phyloP scores from a whole-genome alignment of 2,329 filamentous ascomycete species.

The Fusarium equiseti region DNA sequence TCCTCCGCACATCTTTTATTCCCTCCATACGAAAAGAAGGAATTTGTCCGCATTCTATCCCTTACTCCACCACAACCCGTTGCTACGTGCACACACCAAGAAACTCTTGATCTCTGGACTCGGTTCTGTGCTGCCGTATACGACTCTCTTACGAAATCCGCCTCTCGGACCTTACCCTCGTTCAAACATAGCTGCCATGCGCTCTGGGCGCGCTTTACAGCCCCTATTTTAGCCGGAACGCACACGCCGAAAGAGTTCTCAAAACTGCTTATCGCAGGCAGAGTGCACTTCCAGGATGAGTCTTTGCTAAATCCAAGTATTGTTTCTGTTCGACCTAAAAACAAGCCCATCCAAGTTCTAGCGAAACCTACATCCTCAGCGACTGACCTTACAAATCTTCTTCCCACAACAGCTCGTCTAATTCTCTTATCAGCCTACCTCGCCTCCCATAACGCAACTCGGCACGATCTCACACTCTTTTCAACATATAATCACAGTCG shows the following conservation, averaged over 20 bases:
- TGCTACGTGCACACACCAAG: constrained; percentile 63
- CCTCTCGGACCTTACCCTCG: constrained; percentile 80
- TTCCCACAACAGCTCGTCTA: constrained; percentile 80
- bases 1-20: constrained; percentile 85
- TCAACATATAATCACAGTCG: constrained; percentile 74
- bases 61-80: constrained; percentile 59
- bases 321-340: constrained; percentile 51
- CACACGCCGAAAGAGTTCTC: constrained; percentile 85
- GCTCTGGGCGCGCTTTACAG: constrained; percentile 88
- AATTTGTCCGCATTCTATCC: constrained; percentile 83
- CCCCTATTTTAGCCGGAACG: constrained; percentile 80
- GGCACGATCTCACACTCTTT: constrained; percentile 81
- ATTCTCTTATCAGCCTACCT: constrained; percentile 83
- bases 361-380: constrained; percentile 36
- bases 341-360: constrained; percentile 1
- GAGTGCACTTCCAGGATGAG: constrained; percentile 79
- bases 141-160: constrained; percentile 85
- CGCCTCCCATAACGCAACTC: constrained; percentile 81
- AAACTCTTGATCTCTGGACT: constrained; percentile 78
- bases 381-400: constrained; percentile 64
- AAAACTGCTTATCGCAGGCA: constrained; percentile 79
- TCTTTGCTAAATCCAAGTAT: constrained; percentile 75
- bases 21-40: constrained; percentile 82
- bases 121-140: constrained; percentile 87
- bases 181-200: constrained; percentile 77